phyloP scores from a whole-genome alignment of 208 protist genomes.

The Lotmaria passim region DNA sequence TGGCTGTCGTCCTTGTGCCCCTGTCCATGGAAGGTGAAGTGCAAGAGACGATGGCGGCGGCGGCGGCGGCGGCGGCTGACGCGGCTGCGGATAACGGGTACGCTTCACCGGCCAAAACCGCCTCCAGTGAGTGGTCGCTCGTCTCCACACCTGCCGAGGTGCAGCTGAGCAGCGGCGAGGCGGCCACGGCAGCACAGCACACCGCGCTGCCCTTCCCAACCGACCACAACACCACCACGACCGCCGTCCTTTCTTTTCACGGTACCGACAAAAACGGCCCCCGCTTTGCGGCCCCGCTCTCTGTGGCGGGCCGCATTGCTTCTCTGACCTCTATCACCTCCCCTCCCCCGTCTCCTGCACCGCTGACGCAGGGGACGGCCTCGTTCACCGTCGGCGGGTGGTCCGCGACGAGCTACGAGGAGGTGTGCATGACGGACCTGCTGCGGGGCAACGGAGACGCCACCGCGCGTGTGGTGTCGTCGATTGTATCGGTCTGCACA shows the following conservation, averaged over 20 bases:
- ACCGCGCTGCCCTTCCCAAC: background rate
- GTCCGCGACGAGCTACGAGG: slow-evolving; percentile 27
- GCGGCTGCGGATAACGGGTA: background rate
- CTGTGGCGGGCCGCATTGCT: background rate
- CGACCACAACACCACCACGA: background rate
- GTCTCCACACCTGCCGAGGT: slow-evolving; percentile 22
- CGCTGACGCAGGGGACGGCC: background rate
- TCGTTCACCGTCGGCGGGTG: background rate
- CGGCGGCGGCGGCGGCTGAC: background rate
- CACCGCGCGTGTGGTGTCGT: background rate
- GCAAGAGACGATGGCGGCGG: too few relatives aligned
- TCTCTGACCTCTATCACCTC: slow-evolving; percentile 6
- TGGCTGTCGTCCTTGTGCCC: too few relatives aligned
- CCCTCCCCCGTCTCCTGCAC: background rate
- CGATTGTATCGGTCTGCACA: slow-evolving; percentile 1
- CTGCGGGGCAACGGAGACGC: background rate
- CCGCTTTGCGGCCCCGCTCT: too few relatives aligned
- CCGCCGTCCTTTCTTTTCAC: too few relatives aligned
- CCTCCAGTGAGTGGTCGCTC: slow-evolving; percentile 22
- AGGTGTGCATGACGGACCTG: slow-evolving; percentile 19
- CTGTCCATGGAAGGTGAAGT: too few relatives aligned
- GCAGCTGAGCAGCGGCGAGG: background rate
- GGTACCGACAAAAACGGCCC: too few relatives aligned
- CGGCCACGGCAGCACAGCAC: too few relatives aligned
- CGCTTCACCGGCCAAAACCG: background rate